These are phyloP conservation scores for Mycena rosella DNA, from an alignment of 768 basidiomycete genomes.

Conservation along the genomic window DNA sequence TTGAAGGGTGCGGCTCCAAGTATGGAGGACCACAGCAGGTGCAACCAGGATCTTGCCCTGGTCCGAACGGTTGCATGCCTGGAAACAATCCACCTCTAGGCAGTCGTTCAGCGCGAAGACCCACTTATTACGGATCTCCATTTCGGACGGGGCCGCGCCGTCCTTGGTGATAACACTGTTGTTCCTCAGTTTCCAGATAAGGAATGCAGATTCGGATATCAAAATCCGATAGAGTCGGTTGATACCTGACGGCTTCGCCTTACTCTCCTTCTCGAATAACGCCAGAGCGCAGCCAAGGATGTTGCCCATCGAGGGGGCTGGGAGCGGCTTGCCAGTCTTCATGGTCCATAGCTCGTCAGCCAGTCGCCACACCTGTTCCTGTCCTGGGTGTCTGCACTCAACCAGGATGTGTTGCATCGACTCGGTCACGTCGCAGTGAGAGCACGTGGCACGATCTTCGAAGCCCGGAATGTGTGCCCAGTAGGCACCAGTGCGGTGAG, in stretches of 20 bases:
- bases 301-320: neutral
- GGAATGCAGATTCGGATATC: constrained; percentile 32
- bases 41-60: too few species aligned
- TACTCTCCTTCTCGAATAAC: neutral
- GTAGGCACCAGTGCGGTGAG: neutral
- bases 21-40: constrained; percentile 12
- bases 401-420: constrained; percentile 20
- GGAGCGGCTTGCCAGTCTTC: neutral
- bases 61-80: neutral
- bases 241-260: neutral
- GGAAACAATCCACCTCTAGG: constrained; percentile 2
- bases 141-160: neutral
- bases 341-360: neutral
- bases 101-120: constrained; percentile 16
- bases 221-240: constrained; percentile 26
- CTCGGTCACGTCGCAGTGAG: constrained; percentile 19
- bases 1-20: constrained; percentile 23
- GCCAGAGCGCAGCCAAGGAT: constrained; percentile 23
- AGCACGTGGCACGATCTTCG: constrained; percentile 8
- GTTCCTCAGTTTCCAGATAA: constrained; percentile 34
- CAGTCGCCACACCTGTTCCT: too few species aligned
- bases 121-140: constrained; percentile 25
- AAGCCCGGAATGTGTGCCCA: neutral
- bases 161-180: constrained; percentile 26
- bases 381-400: too few species aligned